Evolutionary conservation across 2,329 filamentous ascomycete species (phyloP), one percentile per base, ranked within the genome.

Genomic region (Davidsoniella virescens): DNA sequence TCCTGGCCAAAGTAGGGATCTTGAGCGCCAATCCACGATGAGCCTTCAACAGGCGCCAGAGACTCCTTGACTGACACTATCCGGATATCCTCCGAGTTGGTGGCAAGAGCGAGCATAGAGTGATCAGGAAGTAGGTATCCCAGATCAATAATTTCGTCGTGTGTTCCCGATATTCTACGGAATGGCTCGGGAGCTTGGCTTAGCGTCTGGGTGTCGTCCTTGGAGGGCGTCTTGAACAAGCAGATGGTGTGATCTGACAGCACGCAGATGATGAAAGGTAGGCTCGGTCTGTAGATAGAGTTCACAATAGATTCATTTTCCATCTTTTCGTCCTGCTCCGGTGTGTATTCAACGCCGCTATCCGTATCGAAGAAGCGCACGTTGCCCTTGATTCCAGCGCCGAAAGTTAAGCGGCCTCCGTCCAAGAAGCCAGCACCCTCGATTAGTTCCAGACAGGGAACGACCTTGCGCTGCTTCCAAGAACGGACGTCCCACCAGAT

Each of bases 131-230:
- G 78, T 50, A 96, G 71, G 59, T 92, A 95, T 26, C 82, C 84
- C 33, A 98, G 69, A 61, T 98, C 93, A 57, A 98, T 95, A 48
- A 98, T 87, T 63, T 98, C 92, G 62, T 98, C 93, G 63, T 96
- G 87, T 5, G 92, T 95, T 49, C 92, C 93, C 4, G 90, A 94
- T 57, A 98, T 93, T 42, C 87, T 78, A 57, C 84, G 78, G 42
- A 84, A 73, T 1, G 66, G 84, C 60, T 65, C 68, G 58, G 61
- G 71, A 57, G 52, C 66, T 18, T 51, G 20, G 29, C 12, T 18
- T 7, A 51, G 37, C 12, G 40, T 36, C 9, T 44, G 33, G 17
- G 14, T 12, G 26, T 54, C 40, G 55, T 59, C 60, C 52, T 65
- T 60, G 54, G 66, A 60, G 41, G 63, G 57, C 46, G 61, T 63